Evolutionary conservation across 352 stramenopile species (phyloP).

Genomic region (Pythium sukuiense): DNA sequence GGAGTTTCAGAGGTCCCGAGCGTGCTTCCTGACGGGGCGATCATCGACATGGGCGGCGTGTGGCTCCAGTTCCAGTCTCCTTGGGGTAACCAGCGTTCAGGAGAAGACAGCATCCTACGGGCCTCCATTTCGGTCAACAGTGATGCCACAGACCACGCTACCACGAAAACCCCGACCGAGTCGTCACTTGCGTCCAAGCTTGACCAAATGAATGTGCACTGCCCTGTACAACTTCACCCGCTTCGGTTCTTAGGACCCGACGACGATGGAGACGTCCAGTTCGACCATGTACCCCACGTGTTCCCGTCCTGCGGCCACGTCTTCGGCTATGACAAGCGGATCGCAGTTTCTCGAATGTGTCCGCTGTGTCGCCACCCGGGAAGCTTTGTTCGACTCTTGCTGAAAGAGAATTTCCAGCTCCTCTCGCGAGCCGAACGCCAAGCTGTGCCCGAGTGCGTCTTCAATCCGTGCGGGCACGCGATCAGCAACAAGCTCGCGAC

Average conservation of each 20-base stretch:
- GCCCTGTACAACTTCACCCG: conserved; percentile 70
- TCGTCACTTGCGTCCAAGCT: conserved; percentile 64
- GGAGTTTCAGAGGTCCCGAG: conserved; percentile 37
- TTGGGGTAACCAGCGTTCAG: conserved; percentile 21
- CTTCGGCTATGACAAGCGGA: conserved; percentile 72
- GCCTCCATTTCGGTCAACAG: conserved; percentile 10
- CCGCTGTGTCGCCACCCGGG: conserved; percentile 66
- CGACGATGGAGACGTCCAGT: conserved; percentile 45
- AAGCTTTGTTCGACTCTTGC: conserved; percentile 61
- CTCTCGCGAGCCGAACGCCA: conserved; percentile 57
- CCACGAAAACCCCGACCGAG: conserved; percentile 21
- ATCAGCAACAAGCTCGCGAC: conserved; percentile 67
- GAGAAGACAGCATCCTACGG: conserved; percentile 18
- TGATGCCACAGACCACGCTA: background rate
- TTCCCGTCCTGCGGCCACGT: conserved; percentile 81
- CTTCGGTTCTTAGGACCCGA: conserved; percentile 51
- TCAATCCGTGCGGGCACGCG: conserved; percentile 83
- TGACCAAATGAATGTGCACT: conserved; percentile 71
- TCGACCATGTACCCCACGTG: conserved; percentile 66
- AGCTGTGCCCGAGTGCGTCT: conserved; percentile 68
- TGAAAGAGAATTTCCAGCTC: conserved; percentile 79
- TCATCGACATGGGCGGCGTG: conserved; percentile 78
- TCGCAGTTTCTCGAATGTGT: conserved; percentile 57
- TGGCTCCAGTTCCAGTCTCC: conserved; percentile 73
- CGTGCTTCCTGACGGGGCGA: conserved; percentile 63